phyloP scores from a whole-genome alignment of 768 basidiomycete species.

The Chalciporus piperatus region DNA sequence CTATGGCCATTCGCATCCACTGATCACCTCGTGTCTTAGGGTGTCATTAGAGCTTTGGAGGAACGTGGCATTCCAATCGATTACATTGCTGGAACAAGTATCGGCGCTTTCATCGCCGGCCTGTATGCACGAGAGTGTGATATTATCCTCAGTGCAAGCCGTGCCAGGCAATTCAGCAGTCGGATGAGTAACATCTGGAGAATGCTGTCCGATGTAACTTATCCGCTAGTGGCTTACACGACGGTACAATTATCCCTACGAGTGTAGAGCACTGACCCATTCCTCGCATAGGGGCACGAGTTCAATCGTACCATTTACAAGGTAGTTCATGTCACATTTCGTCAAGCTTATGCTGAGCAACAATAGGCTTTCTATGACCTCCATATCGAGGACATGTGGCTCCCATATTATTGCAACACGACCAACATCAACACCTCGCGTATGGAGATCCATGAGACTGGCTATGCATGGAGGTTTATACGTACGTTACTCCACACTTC shows the following conservation, averaged over 20 bases:
- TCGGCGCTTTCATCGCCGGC: slow-evolving; percentile 90
- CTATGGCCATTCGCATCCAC: slow-evolving; percentile 6
- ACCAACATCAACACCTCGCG: slow-evolving; percentile 94
- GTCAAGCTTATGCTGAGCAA: slow-evolving; percentile 4
- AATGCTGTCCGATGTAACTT: slow-evolving; percentile 87
- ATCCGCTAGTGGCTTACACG: slow-evolving; percentile 74
- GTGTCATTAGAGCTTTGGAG: slow-evolving; percentile 88
- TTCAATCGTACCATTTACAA: slow-evolving; percentile 96
- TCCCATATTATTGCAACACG: slow-evolving; percentile 97
- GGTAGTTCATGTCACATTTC: slow-evolving; percentile 34
- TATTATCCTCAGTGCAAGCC: slow-evolving; percentile 76
- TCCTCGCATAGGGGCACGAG: slow-evolving; percentile 72
- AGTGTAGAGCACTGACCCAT: background rate
- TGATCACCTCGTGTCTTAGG: slow-evolving; percentile 44
- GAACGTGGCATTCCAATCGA: slow-evolving; percentile 94
- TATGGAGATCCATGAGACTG: slow-evolving; percentile 97
- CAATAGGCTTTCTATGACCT: slow-evolving; percentile 84
- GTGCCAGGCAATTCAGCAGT: slow-evolving; percentile 88
- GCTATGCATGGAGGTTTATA: slow-evolving; percentile 97
- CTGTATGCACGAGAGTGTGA: slow-evolving; percentile 95
- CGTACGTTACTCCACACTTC: slow-evolving; percentile 43
- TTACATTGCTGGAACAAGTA: slow-evolving; percentile 91
- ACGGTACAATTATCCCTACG: slow-evolving; percentile 43
- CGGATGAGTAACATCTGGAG: slow-evolving; percentile 95
- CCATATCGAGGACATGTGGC: slow-evolving; percentile 98